A percentile compares a stretch with the other conserved stretches of the same genome.
These are phyloP conservation scores for Zasmidium citrigriseum DNA, from an alignment of 2,329 filamentous ascomycete genomes.

Conservation along the genomic window DNA sequence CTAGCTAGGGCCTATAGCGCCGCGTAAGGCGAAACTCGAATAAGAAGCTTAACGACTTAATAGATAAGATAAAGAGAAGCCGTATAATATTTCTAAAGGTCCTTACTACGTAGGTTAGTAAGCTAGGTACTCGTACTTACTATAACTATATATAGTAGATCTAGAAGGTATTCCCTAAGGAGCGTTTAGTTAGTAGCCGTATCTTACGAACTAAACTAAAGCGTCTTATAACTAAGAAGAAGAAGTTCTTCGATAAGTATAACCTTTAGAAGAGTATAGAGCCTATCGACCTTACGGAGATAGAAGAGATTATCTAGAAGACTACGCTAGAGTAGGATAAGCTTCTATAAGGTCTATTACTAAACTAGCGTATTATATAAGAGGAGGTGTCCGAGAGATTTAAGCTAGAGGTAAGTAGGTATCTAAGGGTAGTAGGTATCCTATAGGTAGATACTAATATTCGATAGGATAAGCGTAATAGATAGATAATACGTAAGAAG, in stretches of 20 bases:
- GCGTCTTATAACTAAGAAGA: not conserved
- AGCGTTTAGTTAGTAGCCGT: not conserved
- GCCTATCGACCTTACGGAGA: not conserved
- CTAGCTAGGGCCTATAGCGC: too few species aligned
- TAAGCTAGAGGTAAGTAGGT: too few species aligned
- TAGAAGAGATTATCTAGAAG: not conserved
- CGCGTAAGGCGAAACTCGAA: too few species aligned
- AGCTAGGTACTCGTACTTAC: not conserved
- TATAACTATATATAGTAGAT: not conserved
- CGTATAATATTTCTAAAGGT: not conserved
- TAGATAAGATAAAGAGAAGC: not conserved
- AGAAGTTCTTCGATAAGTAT: not conserved
- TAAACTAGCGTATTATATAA: not conserved
- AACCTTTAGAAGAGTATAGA: not conserved
- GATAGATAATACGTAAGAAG: not conserved
- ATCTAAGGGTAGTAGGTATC: too few species aligned
- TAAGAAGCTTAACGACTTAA: too few species aligned
- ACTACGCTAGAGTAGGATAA: not conserved
- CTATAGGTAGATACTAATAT: too few species aligned
- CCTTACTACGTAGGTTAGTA: not conserved
- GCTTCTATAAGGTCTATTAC: not conserved
- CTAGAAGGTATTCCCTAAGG: not conserved
- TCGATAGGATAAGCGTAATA: not conserved
- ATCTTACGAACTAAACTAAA: not conserved
- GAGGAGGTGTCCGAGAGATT: not conserved